These are phyloP conservation scores for Daldinia sp. DNA, from an alignment of 2,329 filamentous ascomycete genomes.

Conservation along the genomic window DNA sequence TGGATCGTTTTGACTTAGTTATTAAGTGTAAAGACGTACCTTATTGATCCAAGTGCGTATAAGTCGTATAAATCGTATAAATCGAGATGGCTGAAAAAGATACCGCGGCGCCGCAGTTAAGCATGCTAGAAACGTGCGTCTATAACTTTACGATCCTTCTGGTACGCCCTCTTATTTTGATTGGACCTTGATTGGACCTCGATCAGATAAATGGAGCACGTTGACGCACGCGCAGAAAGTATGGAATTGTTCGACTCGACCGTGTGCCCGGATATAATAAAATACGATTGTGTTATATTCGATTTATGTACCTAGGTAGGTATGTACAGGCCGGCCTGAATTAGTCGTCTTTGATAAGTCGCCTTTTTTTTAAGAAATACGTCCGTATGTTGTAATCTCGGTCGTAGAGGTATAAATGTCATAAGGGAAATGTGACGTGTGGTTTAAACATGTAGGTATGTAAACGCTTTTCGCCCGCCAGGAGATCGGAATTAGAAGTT, in stretches of 20 bases:
- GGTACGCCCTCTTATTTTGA: slow-evolving; percentile 1
- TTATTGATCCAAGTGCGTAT: too few relatives aligned
- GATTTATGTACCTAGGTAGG: too few relatives aligned
- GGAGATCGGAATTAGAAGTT: slow-evolving; percentile 12
- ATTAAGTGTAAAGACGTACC: slow-evolving; percentile 23
- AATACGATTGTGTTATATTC: slow-evolving; percentile 1
- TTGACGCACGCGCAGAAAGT: not conserved
- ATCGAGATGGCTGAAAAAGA: slow-evolving; percentile 1
- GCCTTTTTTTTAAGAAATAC: not conserved
- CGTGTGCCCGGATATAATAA: slow-evolving; percentile 10
- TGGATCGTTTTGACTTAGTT: not conserved
- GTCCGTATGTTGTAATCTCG: slow-evolving; percentile 11
- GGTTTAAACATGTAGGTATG: not conserved
- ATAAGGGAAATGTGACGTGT: slow-evolving; percentile 1
- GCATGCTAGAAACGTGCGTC: slow-evolving; percentile 1
- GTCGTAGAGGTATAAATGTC: slow-evolving; percentile 12
- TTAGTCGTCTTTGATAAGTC: too few relatives aligned
- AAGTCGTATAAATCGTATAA: slow-evolving; percentile 5
- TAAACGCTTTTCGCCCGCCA: slow-evolving; percentile 1
- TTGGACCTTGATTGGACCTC: not conserved
- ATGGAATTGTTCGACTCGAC: not conserved
- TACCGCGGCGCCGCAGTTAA: slow-evolving; percentile 1
- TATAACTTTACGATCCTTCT: not conserved
- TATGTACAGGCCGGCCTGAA: slow-evolving; percentile 30
- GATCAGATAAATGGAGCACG: slow-evolving; percentile 7